A percentile compares a stretch with the other conserved stretches of the same genome.
phyloP scores from a whole-genome alignment of 306 rosid species.

The Sphenostylis stenocarpa region DNA sequence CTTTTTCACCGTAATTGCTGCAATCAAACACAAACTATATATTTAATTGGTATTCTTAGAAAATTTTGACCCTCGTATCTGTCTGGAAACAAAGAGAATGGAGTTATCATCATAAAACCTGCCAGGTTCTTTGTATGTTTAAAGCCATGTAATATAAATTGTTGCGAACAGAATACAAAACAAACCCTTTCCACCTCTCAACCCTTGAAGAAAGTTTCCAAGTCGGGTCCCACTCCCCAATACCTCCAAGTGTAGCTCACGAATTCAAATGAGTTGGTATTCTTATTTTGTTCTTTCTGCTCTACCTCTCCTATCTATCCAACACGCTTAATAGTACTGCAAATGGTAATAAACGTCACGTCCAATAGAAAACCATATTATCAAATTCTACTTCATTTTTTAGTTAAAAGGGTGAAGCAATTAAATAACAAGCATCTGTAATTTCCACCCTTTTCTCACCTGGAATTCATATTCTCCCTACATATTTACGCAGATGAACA shows the following conservation, averaged over 20 bases:
- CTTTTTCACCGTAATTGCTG: constrained; percentile 75
- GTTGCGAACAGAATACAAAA: constrained; percentile 7
- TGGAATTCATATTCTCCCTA: constrained; percentile 2
- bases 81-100: constrained; percentile 54
- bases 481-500: neutral
- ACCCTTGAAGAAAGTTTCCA: constrained; percentile 16
- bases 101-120: constrained; percentile 50
- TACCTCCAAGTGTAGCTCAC: constrained; percentile 60
- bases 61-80: constrained; percentile 59
- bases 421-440: constrained; percentile 22
- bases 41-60: constrained; percentile 39
- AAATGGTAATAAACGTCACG: neutral
- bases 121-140: constrained; percentile 71
- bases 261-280: constrained; percentile 68
- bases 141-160: constrained; percentile 26
- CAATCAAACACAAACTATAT: constrained; percentile 42
- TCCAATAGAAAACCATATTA: neutral
- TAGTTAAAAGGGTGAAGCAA: neutral
- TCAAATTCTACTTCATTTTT: constrained; percentile 17
- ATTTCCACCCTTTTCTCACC: constrained; percentile 2
- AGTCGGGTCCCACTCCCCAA: constrained; percentile 55
- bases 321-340: constrained; percentile 4
- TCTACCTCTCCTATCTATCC: constrained; percentile 1
- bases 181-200: neutral
- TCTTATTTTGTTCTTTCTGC: constrained; percentile 46